phyloP scores from a whole-genome alignment of 2,329 filamentous ascomycete species.

The Orbilia oligospora region DNA sequence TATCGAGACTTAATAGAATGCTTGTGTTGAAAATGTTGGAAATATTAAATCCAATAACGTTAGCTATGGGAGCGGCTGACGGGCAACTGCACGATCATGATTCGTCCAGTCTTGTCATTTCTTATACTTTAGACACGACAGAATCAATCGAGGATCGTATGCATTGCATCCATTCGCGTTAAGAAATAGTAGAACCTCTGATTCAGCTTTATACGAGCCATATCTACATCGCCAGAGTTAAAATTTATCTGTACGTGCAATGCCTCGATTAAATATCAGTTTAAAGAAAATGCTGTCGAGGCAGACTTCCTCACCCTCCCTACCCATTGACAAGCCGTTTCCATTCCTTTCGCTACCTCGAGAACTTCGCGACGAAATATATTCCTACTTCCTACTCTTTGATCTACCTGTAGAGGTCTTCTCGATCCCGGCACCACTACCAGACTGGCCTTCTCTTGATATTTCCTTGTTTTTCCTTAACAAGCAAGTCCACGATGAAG shows the following conservation, averaged over 20 bases:
- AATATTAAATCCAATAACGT: background rate
- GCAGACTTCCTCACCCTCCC: background rate
- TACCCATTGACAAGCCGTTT: no score
- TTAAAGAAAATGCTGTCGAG: background rate
- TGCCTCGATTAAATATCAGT: no score
- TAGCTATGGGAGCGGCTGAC: no score
- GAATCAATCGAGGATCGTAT: no score
- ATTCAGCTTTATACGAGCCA: no score
- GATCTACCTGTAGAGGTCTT: background rate
- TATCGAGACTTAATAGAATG: background rate
- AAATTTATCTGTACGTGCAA: no score
- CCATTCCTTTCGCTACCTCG: conserved; percentile 14
- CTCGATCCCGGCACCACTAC: background rate
- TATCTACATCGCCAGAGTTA: no score
- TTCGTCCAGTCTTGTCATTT: no score
- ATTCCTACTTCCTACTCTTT: conserved; percentile 20
- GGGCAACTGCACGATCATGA: no score
- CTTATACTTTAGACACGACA: no score
- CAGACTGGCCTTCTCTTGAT: background rate
- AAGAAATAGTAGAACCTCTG: no score
- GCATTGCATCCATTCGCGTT: no score
- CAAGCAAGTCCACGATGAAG: conserved; percentile 24
- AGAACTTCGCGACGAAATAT: conserved; percentile 25
- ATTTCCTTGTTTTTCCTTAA: background rate
- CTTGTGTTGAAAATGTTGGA: conserved; percentile 25